These are phyloP conservation scores for Apodospora peruviana DNA, from an alignment of 495 filamentous ascomycete species.

Conservation along the genomic window DNA sequence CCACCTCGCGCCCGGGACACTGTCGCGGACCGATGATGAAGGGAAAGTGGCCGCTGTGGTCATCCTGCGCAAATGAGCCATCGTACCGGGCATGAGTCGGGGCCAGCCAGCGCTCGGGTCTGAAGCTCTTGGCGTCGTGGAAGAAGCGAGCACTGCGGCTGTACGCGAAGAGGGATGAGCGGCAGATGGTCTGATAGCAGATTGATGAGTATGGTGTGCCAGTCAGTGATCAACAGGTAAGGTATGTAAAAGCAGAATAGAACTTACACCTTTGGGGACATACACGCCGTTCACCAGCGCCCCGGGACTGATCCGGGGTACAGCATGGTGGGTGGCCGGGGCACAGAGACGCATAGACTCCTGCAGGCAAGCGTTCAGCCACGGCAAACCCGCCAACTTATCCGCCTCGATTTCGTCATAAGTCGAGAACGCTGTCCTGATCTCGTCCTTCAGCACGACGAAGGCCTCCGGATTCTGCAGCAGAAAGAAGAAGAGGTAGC, in stretches of 20 bases:
- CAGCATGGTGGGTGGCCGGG: background rate
- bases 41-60: background rate
- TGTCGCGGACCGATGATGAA: background rate
- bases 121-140: background rate
- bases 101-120: background rate
- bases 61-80: background rate
- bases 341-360: background rate
- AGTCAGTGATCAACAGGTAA: background rate
- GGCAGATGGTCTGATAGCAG: background rate
- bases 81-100: background rate
- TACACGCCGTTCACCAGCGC: background rate
- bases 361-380: background rate
- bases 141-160: background rate
- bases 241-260: background rate
- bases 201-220: background rate
- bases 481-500: background rate
- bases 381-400: background rate
- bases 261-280: background rate
- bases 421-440: background rate
- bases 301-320: background rate
- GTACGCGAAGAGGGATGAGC: background rate
- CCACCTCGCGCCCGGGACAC: background rate
- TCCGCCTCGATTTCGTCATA: background rate
- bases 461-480: background rate
- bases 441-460: background rate